These are phyloP conservation scores for Vitis hybrid DNA, from an alignment of 177 flowering plant genomes.

Conservation along the genomic window DNA sequence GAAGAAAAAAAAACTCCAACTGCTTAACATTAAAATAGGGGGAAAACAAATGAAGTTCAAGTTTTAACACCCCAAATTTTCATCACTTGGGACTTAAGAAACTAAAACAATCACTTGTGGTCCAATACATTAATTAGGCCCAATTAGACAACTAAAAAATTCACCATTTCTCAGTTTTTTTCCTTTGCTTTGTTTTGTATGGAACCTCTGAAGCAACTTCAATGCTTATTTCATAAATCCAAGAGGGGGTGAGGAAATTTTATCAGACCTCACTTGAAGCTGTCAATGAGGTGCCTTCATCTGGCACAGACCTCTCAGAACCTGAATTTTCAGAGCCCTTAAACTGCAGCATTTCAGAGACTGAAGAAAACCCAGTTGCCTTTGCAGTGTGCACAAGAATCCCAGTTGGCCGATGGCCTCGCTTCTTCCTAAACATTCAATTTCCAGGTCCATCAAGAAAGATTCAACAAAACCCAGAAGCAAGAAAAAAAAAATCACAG, in stretches of 20 bases:
- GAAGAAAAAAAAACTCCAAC: background rate
- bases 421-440: slow-evolving; percentile 57
- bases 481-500: background rate
- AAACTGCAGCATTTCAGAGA: slow-evolving; percentile 56
- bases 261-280: too few relatives aligned
- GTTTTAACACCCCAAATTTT: background rate
- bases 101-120: background rate
- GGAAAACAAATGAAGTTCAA: background rate
- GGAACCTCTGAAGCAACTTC: too few relatives aligned
- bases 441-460: too few relatives aligned
- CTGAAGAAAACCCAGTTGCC: slow-evolving; percentile 71
- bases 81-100: background rate
- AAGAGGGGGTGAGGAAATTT: too few relatives aligned
- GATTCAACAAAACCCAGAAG: background rate
- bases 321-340: slow-evolving; percentile 28
- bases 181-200: too few relatives aligned
- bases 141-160: too few relatives aligned
- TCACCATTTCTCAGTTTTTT: too few relatives aligned
- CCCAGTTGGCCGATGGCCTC: slow-evolving; percentile 77
- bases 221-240: too few relatives aligned
- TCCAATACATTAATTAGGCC: too few relatives aligned
- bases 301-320: slow-evolving; percentile 9
- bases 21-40: background rate
- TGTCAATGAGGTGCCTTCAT: slow-evolving; percentile 10
- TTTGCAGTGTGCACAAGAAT: slow-evolving; percentile 57